Evolutionary conservation across 1,284 basidiomycete genomes (phyloP), one percentile per base, ranked within the genome.

Genomic region (Neolentinus lepideus): DNA sequence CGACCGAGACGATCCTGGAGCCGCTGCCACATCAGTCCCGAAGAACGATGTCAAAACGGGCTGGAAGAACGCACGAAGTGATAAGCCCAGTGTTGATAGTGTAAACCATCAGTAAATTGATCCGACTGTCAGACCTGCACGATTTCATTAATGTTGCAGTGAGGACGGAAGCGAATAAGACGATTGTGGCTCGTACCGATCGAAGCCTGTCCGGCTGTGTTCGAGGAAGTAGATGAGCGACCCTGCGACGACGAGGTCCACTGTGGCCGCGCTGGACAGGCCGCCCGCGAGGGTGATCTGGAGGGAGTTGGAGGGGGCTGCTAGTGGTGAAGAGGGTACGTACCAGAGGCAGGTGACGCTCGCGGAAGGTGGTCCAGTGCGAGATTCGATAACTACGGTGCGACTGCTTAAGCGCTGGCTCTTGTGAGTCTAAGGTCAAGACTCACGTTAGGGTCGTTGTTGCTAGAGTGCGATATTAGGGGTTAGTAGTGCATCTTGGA

Each of bases 1-100:
- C 22, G 9, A 50, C 47, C 12, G 47, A 50, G 6, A 50, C 47
- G 47, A 50, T 50, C 47, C 47, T 50, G 27, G n/a, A n/a, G n/a
- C n/a, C 16, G n/a, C 43, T 25, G 12, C 47, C 27, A 50, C 11
- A 29, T 26, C 24, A 50, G 22, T 4, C 47, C 22, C 6, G 6
- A 50, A 16, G 10, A 50, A 4, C 24, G 16, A 10, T 21, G n/a
- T 26, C 27, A 50, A 16, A 50, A 25, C 22, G n/a, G n/a, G 43
- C 43, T 46, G 12, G 4, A 31, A 12, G 6, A 16, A 43, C 38
- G 12, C 14, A 50, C 47, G 27, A 26, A 6, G 47, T 50, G 24
- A 50, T 29, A 50, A 50, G 24, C 24, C 47, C 47, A 12, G 47
- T 50, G 47, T 50, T 50, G 47, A 50, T 29, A 8, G 27, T 26